phyloP scores from a whole-genome alignment of 768 basidiomycete genomes.

The Daedaleopsis sinensis region DNA sequence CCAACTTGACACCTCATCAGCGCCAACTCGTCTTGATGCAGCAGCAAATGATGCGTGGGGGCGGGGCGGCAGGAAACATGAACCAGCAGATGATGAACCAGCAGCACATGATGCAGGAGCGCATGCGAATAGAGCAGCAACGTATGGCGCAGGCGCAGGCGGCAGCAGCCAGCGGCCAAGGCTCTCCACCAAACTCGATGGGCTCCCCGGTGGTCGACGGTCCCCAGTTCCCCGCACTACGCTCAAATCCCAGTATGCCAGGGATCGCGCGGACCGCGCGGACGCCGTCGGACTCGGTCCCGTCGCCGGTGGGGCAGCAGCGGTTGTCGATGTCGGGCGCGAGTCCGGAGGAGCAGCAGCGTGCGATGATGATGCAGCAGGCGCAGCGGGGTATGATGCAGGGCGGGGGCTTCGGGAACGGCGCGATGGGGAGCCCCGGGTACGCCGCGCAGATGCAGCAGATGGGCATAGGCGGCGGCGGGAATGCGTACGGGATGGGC shows the following conservation, averaged over 20 bases:
- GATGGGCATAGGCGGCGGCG: slow-evolving; percentile 5
- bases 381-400: slow-evolving; percentile 40
- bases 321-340: slow-evolving; percentile 53
- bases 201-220: slow-evolving; percentile 37
- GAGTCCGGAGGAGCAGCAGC: slow-evolving; percentile 38
- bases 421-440: slow-evolving; percentile 8
- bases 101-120: slow-evolving; percentile 35
- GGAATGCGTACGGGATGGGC: slow-evolving; percentile 9
- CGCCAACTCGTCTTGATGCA: slow-evolving; percentile 48
- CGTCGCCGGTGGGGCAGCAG: slow-evolving; percentile 45
- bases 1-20: slow-evolving; percentile 39
- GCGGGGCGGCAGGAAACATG: slow-evolving; percentile 14
- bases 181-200: slow-evolving; percentile 15
- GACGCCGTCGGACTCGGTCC: slow-evolving; percentile 69
- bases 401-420: slow-evolving; percentile 17
- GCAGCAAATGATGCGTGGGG: slow-evolving; percentile 32
- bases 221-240: slow-evolving; percentile 49
- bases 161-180: background rate
- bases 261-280: slow-evolving; percentile 76
- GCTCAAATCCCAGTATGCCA: slow-evolving; percentile 65
- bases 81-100: slow-evolving; percentile 36
- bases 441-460: background rate
- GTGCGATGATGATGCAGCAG: slow-evolving; percentile 38
- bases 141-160: slow-evolving; percentile 28
- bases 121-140: slow-evolving; percentile 36